Conservation (phyloP, 306 rosid species). For the Fragaria ananassa region DNA sequence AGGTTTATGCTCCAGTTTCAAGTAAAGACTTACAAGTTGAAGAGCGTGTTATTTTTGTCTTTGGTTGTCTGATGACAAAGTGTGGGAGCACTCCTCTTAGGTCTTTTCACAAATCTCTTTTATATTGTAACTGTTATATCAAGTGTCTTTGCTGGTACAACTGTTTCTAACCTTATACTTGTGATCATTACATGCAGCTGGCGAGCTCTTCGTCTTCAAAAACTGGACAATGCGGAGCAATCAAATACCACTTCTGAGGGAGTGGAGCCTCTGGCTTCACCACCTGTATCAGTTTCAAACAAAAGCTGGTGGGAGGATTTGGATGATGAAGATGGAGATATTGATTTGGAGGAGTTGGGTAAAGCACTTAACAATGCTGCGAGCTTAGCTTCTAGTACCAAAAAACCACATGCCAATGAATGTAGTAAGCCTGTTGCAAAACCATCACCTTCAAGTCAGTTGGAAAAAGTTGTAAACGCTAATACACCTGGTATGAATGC, state of each 20-base stretch:
- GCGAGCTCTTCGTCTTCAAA: constrained; percentile 79
- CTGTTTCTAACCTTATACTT: not conserved
- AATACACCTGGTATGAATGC: constrained; percentile 45
- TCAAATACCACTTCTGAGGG: constrained; percentile 24
- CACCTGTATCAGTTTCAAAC: constrained; percentile 25
- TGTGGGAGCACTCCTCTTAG: constrained; percentile 53
- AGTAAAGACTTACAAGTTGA: constrained; percentile 25
- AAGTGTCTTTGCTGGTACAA: not conserved
- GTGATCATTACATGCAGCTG: constrained; percentile 33
- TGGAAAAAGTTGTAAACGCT: constrained; percentile 27
- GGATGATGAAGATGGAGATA: constrained; percentile 41
- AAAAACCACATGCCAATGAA: constrained; percentile 27
- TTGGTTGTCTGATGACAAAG: constrained; percentile 56
- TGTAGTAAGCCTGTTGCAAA: constrained; percentile 16
- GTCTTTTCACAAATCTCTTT: constrained; percentile 21
- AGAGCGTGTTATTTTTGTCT: constrained; percentile 62
- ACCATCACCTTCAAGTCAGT: constrained; percentile 25
- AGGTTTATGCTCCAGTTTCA: constrained; percentile 74
- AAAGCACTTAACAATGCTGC: constrained; percentile 58
- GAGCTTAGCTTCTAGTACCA: constrained; percentile 44
- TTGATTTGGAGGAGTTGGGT: constrained; percentile 61
- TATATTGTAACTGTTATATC: not conserved
- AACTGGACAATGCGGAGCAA: constrained; percentile 17
- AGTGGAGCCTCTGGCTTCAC: constrained; percentile 8
- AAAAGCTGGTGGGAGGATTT: constrained; percentile 29